These are phyloP conservation scores for Tylopilus plumbeoviolaceoides DNA, from an alignment of 768 basidiomycete species.

Conservation along the genomic window DNA sequence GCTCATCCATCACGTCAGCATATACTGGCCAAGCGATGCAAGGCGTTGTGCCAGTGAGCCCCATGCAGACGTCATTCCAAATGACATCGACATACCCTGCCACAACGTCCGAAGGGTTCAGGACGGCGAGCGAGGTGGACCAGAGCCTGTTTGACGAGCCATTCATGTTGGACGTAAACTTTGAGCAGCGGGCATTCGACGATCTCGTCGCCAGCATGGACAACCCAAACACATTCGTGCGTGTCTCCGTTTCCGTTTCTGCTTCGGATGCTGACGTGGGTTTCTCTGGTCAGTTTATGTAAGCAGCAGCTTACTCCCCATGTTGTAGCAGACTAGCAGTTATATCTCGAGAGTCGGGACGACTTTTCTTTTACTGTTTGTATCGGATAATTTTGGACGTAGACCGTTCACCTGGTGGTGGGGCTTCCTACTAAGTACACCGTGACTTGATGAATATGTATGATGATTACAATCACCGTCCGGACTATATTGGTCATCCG, in stretches of 20 bases:
- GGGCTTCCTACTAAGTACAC: neutral
- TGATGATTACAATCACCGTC: neutral
- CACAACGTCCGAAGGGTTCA: neutral
- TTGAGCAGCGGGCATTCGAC: slow-evolving; percentile 26
- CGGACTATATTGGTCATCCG: slow-evolving; percentile 3
- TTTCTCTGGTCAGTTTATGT: slow-evolving; percentile 18
- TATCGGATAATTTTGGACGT: slow-evolving; percentile 7
- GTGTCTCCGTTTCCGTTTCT: slow-evolving; percentile 9
- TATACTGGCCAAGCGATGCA: slow-evolving; percentile 5
- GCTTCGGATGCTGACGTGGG: slow-evolving; percentile 7
- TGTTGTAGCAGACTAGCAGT: slow-evolving; percentile 4
- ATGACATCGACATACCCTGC: neutral
- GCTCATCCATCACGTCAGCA: slow-evolving; percentile 17
- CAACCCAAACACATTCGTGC: slow-evolving; percentile 32
- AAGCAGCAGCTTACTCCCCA: neutral
- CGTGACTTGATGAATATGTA: neutral
- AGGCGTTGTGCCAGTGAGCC: neutral
- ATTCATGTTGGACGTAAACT: slow-evolving; percentile 28
- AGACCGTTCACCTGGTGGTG: slow-evolving; percentile 5
- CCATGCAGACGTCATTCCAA: slow-evolving; percentile 5
- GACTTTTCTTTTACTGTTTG: neutral
- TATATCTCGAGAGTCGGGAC: slow-evolving; percentile 1
- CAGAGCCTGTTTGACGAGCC: slow-evolving; percentile 28
- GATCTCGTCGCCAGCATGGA: slow-evolving; percentile 23
- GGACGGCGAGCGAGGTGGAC: slow-evolving; percentile 5